Base-by-base conservation (phyloP, 2,329 filamentous ascomycete species). In the Ascocoryne sarcoides region DNA sequence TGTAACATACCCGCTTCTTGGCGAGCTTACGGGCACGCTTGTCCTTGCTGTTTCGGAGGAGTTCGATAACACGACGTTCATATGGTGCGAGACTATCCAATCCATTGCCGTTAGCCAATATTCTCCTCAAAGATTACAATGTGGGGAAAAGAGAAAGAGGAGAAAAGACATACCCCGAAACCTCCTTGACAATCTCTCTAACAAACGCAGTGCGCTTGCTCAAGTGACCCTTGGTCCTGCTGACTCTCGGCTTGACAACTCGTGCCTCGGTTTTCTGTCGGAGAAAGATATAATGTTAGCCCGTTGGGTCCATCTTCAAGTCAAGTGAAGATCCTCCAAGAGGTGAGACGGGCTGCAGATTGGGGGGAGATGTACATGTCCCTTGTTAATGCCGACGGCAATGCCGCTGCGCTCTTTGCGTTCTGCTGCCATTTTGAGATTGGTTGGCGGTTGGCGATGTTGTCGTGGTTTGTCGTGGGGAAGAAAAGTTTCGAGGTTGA, bases 21-120 rank as follows among this genome's bases (percentile, higher is more conserved):
- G 90, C 90, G 64, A 95, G 85, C 83, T 95, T 95, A 61, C 90
- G 81, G 63, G 90, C 90, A 71, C 90, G 87, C 86, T 96, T 96
- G 74, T 98, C 92, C 77, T 94, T 93, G 76, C 79, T 83, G 84
- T 98, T 98, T 64, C 92, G 87, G 71, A 98, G 84, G 67, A 98
- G 76, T 80, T 98, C 92, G 66, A 98, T 94, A 60, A 98, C 86
- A 66, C 92, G 88, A 71, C 92, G 90, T 82, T 98, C 92, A 69
- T 98, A 92, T 63, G 86, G 86, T 59, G 86, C 86, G 59, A 92
- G 84, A 65, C 85, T 82, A 46, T 45, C n/a, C 16, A 12, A 26
- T 7, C 14, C 18, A 16, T 14, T 9, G 19, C 21, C 29, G 17
- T 32, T 14, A n/a, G 15, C 12, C 4, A 14, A 7, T 15, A 15